phyloP scores from a whole-genome alignment of 164 flowering plant genomes.

The Chimonanthus salicifolius region DNA sequence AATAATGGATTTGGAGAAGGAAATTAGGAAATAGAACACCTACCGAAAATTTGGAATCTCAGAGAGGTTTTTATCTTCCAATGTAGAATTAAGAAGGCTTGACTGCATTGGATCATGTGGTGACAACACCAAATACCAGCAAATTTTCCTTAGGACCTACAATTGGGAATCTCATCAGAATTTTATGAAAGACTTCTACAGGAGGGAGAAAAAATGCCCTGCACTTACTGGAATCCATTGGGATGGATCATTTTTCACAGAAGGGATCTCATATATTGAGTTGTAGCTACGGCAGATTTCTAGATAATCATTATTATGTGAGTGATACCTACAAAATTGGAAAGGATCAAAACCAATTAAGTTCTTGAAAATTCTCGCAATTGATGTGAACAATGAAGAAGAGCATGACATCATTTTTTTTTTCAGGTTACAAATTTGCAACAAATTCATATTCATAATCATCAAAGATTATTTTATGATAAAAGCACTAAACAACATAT shows the following conservation, averaged over 20 bases:
- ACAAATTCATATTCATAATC: too few relatives aligned
- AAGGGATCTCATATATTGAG: slow-evolving; percentile 86
- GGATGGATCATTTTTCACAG: slow-evolving; percentile 65
- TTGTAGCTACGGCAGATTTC: slow-evolving; percentile 92
- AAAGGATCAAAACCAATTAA: background rate
- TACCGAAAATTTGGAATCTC: slow-evolving; percentile 83
- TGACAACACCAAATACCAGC: slow-evolving; percentile 81
- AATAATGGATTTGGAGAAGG: background rate
- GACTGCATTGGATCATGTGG: slow-evolving; percentile 99
- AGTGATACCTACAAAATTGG: slow-evolving; percentile 51
- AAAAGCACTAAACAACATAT: too few relatives aligned
- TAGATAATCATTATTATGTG: slow-evolving; percentile 81
- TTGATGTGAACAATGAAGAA: background rate
- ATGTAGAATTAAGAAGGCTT: slow-evolving; percentile 80
- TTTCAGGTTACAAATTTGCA: background rate
- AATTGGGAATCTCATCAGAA: background rate
- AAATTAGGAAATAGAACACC: slow-evolving; percentile 1
- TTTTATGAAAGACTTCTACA: background rate
- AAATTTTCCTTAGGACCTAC: slow-evolving; percentile 84
- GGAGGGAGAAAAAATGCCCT: background rate
- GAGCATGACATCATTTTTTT: background rate
- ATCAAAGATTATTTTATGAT: too few relatives aligned
- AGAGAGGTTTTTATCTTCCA: slow-evolving; percentile 91
- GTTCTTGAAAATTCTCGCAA: background rate
- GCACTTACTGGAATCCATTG: slow-evolving; percentile 75